Evolutionary conservation across 805 yeast species (phyloP).

Genomic region (Wickerhamiella occidentalis): DNA sequence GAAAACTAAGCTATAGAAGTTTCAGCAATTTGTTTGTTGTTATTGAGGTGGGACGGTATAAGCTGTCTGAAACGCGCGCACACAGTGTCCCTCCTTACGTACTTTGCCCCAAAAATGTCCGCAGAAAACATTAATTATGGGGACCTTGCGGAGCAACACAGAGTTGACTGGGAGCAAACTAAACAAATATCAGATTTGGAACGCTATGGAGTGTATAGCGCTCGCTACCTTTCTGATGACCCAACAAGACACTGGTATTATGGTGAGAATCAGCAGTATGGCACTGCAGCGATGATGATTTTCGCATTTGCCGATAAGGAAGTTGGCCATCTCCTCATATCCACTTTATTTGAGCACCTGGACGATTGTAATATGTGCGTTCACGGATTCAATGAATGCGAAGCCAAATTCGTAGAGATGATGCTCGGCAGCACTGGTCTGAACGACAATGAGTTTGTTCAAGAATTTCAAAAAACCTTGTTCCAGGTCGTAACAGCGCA

Average conservation of each 20-base stretch:
- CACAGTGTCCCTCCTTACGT: not conserved
- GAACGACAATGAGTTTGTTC: not conserved
- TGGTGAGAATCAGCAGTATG: not conserved
- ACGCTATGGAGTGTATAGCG: not conserved
- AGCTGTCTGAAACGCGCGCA: not conserved
- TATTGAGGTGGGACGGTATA: no score
- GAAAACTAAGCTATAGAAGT: no score
- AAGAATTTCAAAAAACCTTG: not conserved
- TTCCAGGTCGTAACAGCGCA: not conserved
- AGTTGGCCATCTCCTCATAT: not conserved
- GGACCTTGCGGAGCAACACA: not conserved
- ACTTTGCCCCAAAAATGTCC: not conserved
- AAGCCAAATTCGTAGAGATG: not conserved
- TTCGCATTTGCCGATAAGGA: not conserved
- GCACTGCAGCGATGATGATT: not conserved
- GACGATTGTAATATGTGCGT: not conserved
- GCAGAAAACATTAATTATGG: not conserved
- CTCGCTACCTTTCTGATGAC: not conserved
- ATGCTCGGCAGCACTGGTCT: not conserved
- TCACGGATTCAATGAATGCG: not conserved
- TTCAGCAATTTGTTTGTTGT: no score
- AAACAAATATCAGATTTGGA: not conserved
- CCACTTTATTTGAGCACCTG: not conserved
- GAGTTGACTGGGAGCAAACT: not conserved
- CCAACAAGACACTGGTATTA: conserved; percentile 1